A percentile compares a stretch with the other conserved stretches of the same genome.
These are phyloP conservation scores for Lactarius deliciosus DNA, from an alignment of 768 basidiomycete species.

Conservation along the genomic window DNA sequence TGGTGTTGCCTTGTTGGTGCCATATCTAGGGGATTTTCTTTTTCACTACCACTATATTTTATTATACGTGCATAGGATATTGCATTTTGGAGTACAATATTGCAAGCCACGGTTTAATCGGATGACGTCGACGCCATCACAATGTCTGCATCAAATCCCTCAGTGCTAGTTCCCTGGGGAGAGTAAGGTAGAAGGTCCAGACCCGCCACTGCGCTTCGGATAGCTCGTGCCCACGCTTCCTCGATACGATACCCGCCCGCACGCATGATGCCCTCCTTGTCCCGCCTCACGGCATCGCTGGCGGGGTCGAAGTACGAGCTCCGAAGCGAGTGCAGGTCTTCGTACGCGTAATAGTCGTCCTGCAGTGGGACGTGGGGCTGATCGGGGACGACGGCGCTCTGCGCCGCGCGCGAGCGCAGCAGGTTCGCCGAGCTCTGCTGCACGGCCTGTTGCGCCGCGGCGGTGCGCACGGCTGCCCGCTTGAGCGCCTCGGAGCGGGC, in stretches of 20 bases:
- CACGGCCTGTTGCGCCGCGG: slow-evolving; percentile 33
- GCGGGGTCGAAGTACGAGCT: slow-evolving; percentile 66
- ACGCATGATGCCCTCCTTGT: slow-evolving; percentile 75
- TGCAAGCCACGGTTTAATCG: not conserved
- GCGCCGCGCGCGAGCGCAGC: slow-evolving; percentile 62
- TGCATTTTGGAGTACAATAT: not conserved
- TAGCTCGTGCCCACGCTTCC: slow-evolving; percentile 83
- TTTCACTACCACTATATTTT: not conserved
- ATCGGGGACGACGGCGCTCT: slow-evolving; percentile 68
- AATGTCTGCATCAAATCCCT: slow-evolving; percentile 41
- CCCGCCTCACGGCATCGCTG: slow-evolving; percentile 74
- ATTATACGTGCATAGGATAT: not conserved
- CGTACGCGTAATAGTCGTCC: slow-evolving; percentile 74
- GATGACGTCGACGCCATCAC: slow-evolving; percentile 39
- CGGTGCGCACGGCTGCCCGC: slow-evolving; percentile 56
- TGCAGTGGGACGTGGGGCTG: slow-evolving; percentile 77
- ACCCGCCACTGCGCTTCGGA: slow-evolving; percentile 70
- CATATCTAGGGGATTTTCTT: not conserved
- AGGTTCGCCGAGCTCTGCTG: slow-evolving; percentile 39
- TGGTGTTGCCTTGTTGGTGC: not conserved
- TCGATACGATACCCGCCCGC: slow-evolving; percentile 81
- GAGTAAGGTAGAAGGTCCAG: slow-evolving; percentile 56
- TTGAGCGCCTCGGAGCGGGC: slow-evolving; percentile 64
- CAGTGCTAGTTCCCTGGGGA: slow-evolving; percentile 13
- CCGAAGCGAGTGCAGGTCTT: slow-evolving; percentile 59